Evolutionary conservation across 2,329 filamentous ascomycete genomes (phyloP).

Genomic region (Hypoxylon sp.): DNA sequence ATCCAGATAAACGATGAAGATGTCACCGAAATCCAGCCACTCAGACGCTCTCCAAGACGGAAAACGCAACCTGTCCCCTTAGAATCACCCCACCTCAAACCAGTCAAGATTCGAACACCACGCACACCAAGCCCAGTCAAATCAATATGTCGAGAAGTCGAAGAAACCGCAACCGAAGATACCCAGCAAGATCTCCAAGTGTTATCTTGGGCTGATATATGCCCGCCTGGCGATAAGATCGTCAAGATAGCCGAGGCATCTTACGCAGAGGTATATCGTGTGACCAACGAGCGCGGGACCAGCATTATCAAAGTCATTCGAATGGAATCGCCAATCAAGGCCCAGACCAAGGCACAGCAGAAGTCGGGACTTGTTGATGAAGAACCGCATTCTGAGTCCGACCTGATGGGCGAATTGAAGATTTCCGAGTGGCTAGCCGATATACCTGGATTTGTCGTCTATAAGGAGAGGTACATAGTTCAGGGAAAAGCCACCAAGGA

Average conservation of each 20-base stretch:
- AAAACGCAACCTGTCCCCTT: conserved; percentile 33
- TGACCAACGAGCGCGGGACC: conserved; percentile 65
- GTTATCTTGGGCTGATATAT: conserved; percentile 66
- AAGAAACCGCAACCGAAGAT: conserved; percentile 19
- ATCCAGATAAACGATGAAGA: conserved; percentile 43
- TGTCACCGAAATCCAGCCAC: conserved; percentile 13
- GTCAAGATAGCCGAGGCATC: conserved; percentile 73
- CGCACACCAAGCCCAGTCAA: conserved; percentile 17
- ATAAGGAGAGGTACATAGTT: conserved; percentile 70
- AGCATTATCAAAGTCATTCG: conserved; percentile 73
- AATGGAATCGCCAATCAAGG: conserved; percentile 64
- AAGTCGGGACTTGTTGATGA: conserved; percentile 65
- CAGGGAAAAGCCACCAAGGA: conserved; percentile 62
- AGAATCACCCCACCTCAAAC: conserved; percentile 25
- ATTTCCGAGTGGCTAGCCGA: conserved; percentile 72
- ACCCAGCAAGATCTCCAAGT: conserved; percentile 49
- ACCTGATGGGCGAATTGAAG: conserved; percentile 65
- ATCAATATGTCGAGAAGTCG: conserved; percentile 19
- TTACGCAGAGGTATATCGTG: conserved; percentile 71
- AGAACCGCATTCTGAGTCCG: conserved; percentile 62
- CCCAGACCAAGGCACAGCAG: conserved; percentile 65
- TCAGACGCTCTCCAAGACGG: conserved; percentile 31
- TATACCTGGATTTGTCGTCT: conserved; percentile 70
- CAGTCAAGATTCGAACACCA: conserved; percentile 25
- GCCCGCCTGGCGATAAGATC: conserved; percentile 61